phyloP scores from a whole-genome alignment of 345 rosid genomes.

The Trapa bicornis region DNA sequence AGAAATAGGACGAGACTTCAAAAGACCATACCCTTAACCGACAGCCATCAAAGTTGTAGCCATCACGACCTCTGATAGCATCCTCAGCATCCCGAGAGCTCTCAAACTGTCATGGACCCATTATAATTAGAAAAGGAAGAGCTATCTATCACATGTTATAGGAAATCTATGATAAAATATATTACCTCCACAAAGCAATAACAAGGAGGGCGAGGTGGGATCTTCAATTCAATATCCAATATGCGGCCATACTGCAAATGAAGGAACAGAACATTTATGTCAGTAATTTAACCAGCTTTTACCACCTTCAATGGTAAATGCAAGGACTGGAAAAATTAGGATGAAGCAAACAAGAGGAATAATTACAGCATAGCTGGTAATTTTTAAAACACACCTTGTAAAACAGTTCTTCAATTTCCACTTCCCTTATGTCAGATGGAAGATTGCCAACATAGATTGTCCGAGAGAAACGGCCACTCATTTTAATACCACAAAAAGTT shows the following conservation, averaged over 20 bases:
- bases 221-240: constrained; percentile 82
- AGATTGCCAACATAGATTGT: constrained; percentile 96
- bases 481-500: constrained; percentile 24
- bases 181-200: constrained; percentile 94
- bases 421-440: constrained; percentile 79
- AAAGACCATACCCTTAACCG: constrained; percentile 27
- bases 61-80: constrained; percentile 52
- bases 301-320: no score
- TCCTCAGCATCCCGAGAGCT: constrained; percentile 45
- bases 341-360: background rate
- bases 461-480: constrained; percentile 96
- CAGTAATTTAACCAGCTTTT: no score
- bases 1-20: background rate
- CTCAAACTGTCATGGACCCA: constrained; percentile 27
- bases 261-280: no score
- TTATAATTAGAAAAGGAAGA: background rate
- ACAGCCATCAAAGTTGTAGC: constrained; percentile 50
- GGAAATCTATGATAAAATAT: background rate
- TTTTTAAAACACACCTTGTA: constrained; percentile 56
- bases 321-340: background rate
- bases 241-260: constrained; percentile 68
- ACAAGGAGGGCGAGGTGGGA: constrained; percentile 92
- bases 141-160: background rate
- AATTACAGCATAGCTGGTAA: background rate
- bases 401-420: constrained; percentile 83